Percentiles rank a stretch among this genome's conserved stretches.
Evolutionary conservation across 148 eudicot genomes (phyloP).

Genomic region (Rhododendron molle): DNA sequence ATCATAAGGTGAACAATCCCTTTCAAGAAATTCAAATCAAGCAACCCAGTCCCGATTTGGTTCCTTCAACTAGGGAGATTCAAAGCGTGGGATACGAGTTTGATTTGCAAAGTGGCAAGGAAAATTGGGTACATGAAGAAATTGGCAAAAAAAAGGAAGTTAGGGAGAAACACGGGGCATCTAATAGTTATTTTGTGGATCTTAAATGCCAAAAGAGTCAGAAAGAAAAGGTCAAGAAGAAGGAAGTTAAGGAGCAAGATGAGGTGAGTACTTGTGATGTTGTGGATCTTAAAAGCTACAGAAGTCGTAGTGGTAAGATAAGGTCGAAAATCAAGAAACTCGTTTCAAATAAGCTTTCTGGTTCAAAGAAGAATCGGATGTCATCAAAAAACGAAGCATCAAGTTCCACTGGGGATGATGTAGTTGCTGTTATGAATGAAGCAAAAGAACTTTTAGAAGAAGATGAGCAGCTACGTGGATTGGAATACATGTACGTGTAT

Average conservation of each 20-base stretch:
- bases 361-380: slow-evolving; percentile 22
- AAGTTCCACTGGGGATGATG: not conserved
- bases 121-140: slow-evolving; percentile 11
- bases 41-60: not conserved
- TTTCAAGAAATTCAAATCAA: slow-evolving; percentile 16
- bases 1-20: slow-evolving; percentile 5
- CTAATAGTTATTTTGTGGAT: not conserved
- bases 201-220: not conserved
- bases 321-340: slow-evolving; percentile 56
- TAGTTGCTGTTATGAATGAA: not conserved
- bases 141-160: not conserved
- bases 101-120: not conserved
- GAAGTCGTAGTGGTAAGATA: slow-evolving; percentile 24
- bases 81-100: not conserved
- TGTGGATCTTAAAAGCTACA: not conserved
- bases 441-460: slow-evolving; percentile 14
- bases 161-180: slow-evolving; percentile 15
- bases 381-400: slow-evolving; percentile 4
- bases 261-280: slow-evolving; percentile 10
- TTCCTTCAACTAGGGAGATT: slow-evolving; percentile 3
- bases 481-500: not conserved
- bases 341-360: slow-evolving; percentile 29
- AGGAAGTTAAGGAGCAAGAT: slow-evolving; percentile 11
- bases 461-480: not conserved
- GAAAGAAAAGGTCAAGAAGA: slow-evolving; percentile 7